Percentiles rank a stretch among this genome's conserved stretches.
Conservation (phyloP, 106 monocot species). For the Dendrobium officinale region DNA sequence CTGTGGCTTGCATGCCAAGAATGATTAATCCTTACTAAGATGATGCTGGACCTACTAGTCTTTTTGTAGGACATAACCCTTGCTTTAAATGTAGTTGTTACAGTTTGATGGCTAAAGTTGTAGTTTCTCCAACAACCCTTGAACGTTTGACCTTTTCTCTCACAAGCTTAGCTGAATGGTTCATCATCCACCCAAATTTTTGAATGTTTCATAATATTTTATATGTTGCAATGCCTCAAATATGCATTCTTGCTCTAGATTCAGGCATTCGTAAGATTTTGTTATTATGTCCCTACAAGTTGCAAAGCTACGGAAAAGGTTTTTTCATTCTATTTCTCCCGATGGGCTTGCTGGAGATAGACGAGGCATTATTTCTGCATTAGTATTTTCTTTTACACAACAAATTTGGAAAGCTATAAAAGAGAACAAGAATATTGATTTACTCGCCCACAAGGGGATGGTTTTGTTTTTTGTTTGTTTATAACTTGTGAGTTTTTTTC, state of each 20-base stretch:
- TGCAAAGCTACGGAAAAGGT: constrained; percentile 66
- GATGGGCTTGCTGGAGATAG: constrained; percentile 97
- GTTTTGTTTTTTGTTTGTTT: neutral
- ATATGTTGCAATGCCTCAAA: neutral
- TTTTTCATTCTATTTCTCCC: constrained; percentile 85
- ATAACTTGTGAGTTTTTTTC: neutral
- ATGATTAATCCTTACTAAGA: neutral
- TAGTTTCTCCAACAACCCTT: neutral
- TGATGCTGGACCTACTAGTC: neutral
- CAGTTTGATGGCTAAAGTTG: neutral
- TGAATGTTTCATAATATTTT: neutral
- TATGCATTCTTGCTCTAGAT: neutral
- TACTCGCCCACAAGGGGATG: constrained; percentile 83
- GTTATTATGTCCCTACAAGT: constrained; percentile 40
- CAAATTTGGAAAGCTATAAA: constrained; percentile 93
- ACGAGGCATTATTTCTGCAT: constrained; percentile 83
- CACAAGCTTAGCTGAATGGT: neutral
- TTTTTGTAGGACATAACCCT: neutral
- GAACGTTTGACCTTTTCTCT: neutral
- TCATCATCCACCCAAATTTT: neutral
- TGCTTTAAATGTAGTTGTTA: neutral
- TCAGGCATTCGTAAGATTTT: neutral
- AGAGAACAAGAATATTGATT: constrained; percentile 93
- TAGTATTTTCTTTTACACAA: constrained; percentile 31
- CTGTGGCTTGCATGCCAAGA: neutral